These are phyloP conservation scores for Maudiozyma serrabonitensis DNA, from an alignment of 805 yeast species.

Conservation along the genomic window DNA sequence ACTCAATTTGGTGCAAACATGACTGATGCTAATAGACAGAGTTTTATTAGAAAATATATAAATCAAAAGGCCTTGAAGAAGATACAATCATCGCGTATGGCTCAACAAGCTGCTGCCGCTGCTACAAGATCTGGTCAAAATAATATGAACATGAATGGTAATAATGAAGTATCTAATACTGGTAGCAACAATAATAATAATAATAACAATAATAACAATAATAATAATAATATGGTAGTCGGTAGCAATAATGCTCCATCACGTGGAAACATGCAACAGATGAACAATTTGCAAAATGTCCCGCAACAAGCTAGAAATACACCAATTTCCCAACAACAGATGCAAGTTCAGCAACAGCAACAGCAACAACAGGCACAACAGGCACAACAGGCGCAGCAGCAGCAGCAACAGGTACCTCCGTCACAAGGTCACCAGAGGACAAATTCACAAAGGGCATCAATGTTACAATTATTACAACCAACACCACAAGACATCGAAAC, in stretches of 20 bases:
- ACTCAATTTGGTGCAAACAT: constrained; percentile 21
- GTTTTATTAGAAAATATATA: constrained; percentile 28
- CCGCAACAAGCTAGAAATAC: background rate
- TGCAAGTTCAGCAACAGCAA: background rate
- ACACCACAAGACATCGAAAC: constrained; percentile 54
- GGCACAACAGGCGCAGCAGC: constrained; percentile 8
- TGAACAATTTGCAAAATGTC: background rate
- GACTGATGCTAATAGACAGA: constrained; percentile 25
- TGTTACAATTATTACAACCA: constrained; percentile 28
- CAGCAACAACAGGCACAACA: background rate
- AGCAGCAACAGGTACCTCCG: constrained; percentile 1
- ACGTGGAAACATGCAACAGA: background rate
- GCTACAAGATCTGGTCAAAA: constrained; percentile 4
- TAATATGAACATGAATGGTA: constrained; percentile 1
- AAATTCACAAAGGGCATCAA: constrained; percentile 11
- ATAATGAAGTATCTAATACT: constrained; percentile 1
- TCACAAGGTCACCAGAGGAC: constrained; percentile 4
- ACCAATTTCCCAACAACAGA: background rate
- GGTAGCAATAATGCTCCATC: background rate
- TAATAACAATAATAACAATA: background rate
- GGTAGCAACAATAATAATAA: background rate
- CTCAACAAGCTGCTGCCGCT: constrained; percentile 17
- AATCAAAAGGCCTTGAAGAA: constrained; percentile 30
- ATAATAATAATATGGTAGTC: background rate
- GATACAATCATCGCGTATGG: constrained; percentile 23